A percentile compares a stretch with the other conserved stretches of the same genome.
phyloP scores from a whole-genome alignment of 345 rosid genomes.

The Lagerstroemia speciosa region DNA sequence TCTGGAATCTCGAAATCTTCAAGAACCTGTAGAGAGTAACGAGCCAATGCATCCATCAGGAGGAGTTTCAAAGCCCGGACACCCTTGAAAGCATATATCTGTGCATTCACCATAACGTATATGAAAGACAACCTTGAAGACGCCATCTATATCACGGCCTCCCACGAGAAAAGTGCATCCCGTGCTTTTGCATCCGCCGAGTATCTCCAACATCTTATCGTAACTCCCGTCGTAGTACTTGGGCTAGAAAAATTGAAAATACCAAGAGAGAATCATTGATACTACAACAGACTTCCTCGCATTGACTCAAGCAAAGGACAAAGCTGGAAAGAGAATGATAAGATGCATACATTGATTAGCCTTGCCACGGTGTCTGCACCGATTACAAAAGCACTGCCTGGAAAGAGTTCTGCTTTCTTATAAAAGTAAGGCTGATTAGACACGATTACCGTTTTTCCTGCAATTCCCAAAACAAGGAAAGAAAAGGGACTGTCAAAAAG shows the following conservation, averaged over 20 bases:
- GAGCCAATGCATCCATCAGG: neutral
- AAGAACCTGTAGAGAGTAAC: slow-evolving; percentile 44
- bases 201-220: slow-evolving; percentile 61
- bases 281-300: neutral
- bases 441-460: slow-evolving; percentile 80
- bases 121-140: slow-evolving; percentile 47
- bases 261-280: neutral
- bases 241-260: slow-evolving; percentile 28
- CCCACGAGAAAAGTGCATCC: slow-evolving; percentile 86
- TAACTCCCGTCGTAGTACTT: slow-evolving; percentile 69
- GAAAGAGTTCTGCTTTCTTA: slow-evolving; percentile 90
- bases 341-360: slow-evolving; percentile 59
- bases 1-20: slow-evolving; percentile 74
- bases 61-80: neutral
- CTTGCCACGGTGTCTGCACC: slow-evolving; percentile 91
- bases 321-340: neutral
- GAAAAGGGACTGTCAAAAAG: neutral
- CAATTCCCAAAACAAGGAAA: neutral
- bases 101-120: neutral
- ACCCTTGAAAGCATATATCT: neutral
- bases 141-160: slow-evolving; percentile 76
- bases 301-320: neutral
- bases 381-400: slow-evolving; percentile 88
- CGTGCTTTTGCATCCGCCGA: slow-evolving; percentile 54
- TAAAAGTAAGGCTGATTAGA: slow-evolving; percentile 94